Evolutionary conservation across 2,329 filamentous ascomycete genomes (phyloP), one percentile per base, ranked within the genome.

Genomic region (Penicillium janthinellum): DNA sequence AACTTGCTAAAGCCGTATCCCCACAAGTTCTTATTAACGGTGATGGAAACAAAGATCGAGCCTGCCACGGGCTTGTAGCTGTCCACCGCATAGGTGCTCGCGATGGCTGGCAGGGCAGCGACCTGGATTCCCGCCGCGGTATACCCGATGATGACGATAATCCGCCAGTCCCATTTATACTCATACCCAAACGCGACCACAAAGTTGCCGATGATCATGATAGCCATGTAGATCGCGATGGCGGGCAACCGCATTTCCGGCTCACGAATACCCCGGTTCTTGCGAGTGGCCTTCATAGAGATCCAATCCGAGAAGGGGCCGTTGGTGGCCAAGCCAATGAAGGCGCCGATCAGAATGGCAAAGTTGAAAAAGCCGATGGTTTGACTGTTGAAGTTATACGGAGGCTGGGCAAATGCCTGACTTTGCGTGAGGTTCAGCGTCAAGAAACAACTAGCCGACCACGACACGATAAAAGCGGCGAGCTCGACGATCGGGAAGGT

Each of bases 1-100:
- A 84, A 85, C 58, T 84, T 82, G 53, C 76, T 76, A 64, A 87
- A 83, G 0, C 85, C 84, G 68, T 86, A 88, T 0, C 85, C 85
- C 83, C 84, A 87, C 0, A 87, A 57, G 58, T 88, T 88, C 76
- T 88, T 88, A 66, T 86, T 86, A 47, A 88, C 84, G 53, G 85
- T 88, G 63, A 86, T 83, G 7, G 81, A 78, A 0, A 88, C 85
- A 68, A 88, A 85, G 50, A 88, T 75, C 4, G 79, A 81, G 4
- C 86, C 85, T 0, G 85, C 81, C 1, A 88, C 82, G 0, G 86
- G 84, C 73, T 88, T 88, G 73, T 89, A 88, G 58, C 80, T 83
- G 70, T 89, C 86, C 14, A 88, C 82, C 0, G 85, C 84, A 66
- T 88, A 88, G 78, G 74, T 76, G 42, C 67, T 86, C 5, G 77